Base-by-base conservation (phyloP, 2,329 filamentous ascomycete genomes). In the Massarina eburnea region DNA sequence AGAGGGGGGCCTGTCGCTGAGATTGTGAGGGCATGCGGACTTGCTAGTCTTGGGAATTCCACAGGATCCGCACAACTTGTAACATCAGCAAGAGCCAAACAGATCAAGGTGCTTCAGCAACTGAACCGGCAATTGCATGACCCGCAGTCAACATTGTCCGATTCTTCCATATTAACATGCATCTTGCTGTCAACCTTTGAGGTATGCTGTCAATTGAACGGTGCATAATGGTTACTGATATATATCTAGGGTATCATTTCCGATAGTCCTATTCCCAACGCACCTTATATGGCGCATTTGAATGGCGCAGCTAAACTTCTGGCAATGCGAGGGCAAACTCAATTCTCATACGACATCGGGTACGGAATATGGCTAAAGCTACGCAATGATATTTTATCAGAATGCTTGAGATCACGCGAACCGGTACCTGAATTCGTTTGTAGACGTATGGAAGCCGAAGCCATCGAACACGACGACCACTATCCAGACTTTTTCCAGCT, bases 121-220 rank as follows among this genome's bases (percentile, higher is more conserved):
- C 35, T 57, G n/a, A 49, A 49, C 14, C 8, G 43, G 19, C 48
- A 51, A 20, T 37, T 58, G 22, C 55, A 55, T 29, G 36, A 58
- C 24, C 49, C 46, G 4, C 26, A 41, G 14, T 54, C 24, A 5
- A 38, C 43, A 10, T 38, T 48, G 6, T 46, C 51, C 5, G 51
- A 58, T 24, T 54, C 53, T 10, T 52, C 55, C 3, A 37, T 55
- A 21, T 26, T 56, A 15, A 51, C 55, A 10, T 47, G 44, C 24
- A 30, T 58, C 12, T 14, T 58, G 24, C 27, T 58, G 4, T 45
- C 48, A 4, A 29, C 51, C 10, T 57, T 54, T 27, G 53, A 58
- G 39, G 55, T 52, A 43, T 26, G 41, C 26, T 18, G 9, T 9
- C 19, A 4, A 18, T 29, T 14, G 6, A 34, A 4, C 6, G 3